phyloP scores from a whole-genome alignment of 208 protist genomes.

The Leishmania amazonensis region DNA sequence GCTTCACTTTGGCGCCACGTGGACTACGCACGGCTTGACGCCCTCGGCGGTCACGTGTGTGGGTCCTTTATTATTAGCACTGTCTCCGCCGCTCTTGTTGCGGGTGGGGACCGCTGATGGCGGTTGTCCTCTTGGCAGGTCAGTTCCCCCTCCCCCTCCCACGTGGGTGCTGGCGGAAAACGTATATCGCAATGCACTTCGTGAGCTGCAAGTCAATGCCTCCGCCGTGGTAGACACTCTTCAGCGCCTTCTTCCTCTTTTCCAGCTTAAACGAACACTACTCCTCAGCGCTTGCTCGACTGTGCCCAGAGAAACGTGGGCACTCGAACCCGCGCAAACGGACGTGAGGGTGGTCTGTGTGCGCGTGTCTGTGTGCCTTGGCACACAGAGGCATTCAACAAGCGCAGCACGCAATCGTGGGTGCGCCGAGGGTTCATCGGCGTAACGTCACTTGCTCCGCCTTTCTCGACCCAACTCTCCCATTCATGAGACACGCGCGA shows the following conservation, averaged over 20 bases:
- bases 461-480: too few species aligned
- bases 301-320: conserved; percentile 5
- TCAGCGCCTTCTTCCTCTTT: not conserved
- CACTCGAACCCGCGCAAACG: conserved; percentile 80
- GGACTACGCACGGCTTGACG: too few species aligned
- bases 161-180: not conserved
- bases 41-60: not conserved
- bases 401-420: too few species aligned
- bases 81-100: not conserved
- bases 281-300: conserved; percentile 44
- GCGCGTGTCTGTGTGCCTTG: not conserved
- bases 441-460: too few species aligned
- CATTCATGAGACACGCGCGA: too few species aligned
- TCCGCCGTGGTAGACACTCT: not conserved
- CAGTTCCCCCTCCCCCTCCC: not conserved
- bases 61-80: not conserved
- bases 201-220: not conserved
- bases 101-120: not conserved
- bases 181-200: not conserved
- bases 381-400: not conserved
- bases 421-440: too few species aligned
- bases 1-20: not conserved
- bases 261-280: conserved; percentile 7
- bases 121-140: not conserved
- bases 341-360: conserved; percentile 82